Conservation (phyloP, 371 early-diverging fungal genomes). For the Mortierella sp. region DNA sequence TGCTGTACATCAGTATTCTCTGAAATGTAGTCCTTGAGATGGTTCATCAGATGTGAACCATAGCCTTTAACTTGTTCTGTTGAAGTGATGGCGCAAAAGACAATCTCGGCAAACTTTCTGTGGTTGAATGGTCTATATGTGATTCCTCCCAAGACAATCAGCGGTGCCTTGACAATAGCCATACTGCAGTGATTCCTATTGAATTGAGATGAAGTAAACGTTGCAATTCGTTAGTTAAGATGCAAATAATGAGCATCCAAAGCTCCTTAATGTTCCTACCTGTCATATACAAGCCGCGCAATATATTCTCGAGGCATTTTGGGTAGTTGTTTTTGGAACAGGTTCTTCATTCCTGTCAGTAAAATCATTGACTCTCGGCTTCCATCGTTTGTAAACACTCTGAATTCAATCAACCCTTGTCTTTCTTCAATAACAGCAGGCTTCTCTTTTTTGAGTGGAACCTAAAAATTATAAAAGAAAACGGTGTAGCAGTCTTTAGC, state of each 20-base stretch:
- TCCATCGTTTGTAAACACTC: conserved; percentile 81
- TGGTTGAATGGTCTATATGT: conserved; percentile 95
- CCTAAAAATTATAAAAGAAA: conserved; percentile 8
- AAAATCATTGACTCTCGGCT: conserved; percentile 83
- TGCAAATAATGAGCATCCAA: neutral
- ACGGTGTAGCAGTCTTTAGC: no score
- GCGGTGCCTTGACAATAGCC: conserved; percentile 78
- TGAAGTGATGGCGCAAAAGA: conserved; percentile 97
- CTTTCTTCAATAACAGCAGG: conserved; percentile 73
- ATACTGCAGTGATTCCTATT: conserved; percentile 85
- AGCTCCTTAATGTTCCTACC: conserved; percentile 56
- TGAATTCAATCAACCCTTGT: conserved; percentile 77
- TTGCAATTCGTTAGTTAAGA: neutral
- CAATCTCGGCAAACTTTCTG: conserved; percentile 98
- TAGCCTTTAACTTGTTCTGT: conserved; percentile 98
- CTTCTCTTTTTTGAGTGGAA: conserved; percentile 57
- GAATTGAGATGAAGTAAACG: neutral
- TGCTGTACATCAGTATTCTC: conserved; percentile 78
- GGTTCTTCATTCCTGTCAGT: conserved; percentile 94
- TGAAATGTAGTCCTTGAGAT: conserved; percentile 92
- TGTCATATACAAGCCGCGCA: conserved; percentile 95
- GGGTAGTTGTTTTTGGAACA: conserved; percentile 99
- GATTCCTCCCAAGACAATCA: conserved; percentile 96
- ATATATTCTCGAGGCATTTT: conserved; percentile 99
- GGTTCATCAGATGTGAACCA: conserved; percentile 94